Base-by-base conservation (phyloP, 2,329 filamentous ascomycete genomes). In the Arthroderma sp. region DNA sequence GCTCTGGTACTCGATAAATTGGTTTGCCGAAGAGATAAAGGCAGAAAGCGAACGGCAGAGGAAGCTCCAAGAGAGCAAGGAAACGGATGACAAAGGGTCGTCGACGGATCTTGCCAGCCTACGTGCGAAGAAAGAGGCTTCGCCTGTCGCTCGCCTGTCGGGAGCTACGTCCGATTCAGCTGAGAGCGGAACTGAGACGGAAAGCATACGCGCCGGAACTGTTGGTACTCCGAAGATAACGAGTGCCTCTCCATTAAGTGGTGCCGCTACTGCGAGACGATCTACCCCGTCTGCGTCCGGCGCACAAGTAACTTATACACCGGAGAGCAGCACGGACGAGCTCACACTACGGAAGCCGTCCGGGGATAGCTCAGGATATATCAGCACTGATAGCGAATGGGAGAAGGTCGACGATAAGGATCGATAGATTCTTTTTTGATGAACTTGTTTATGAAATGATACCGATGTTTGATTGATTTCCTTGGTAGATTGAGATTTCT, bases 341-440 rank as follows among this genome's bases (percentile, higher is more conserved):
- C 33, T 76, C 61, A 74, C 73, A 67, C 76, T 76, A 67, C 71
- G 74, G 59, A 41, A 55, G 43, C 28, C 47, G 17, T 65, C 73
- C 57, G 70, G 74, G 57, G 77, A 77, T 56, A 77, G 68, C 56
- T 76, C 74, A n/a, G 79, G 77, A 9, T 79, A 81, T 62, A 66
- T 78, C 61, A 91, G 89, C 72, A 96, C 91, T 3, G 91, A 97
- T 74, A 91, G 91, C 67, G 91, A 97, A 74, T 97, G 91, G 91
- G 91, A 96, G 76, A 94, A 93, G 77, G 86, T 97, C 2, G 89
- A 88, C 3, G 88, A 88, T 70, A 81, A 78, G 59, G 82, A 83
- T 76, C 73, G 59, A 41, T 60, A 57, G 15, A 5, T 8, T n/a
- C 15, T 31, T 28, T 39, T 15, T 6, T 35, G 37, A 55, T 39